Percentiles rank a stretch among this genome's conserved stretches.
These are phyloP conservation scores for Trichoderma oligosporum DNA, from an alignment of 2,329 filamentous ascomycete genomes.

Conservation along the genomic window DNA sequence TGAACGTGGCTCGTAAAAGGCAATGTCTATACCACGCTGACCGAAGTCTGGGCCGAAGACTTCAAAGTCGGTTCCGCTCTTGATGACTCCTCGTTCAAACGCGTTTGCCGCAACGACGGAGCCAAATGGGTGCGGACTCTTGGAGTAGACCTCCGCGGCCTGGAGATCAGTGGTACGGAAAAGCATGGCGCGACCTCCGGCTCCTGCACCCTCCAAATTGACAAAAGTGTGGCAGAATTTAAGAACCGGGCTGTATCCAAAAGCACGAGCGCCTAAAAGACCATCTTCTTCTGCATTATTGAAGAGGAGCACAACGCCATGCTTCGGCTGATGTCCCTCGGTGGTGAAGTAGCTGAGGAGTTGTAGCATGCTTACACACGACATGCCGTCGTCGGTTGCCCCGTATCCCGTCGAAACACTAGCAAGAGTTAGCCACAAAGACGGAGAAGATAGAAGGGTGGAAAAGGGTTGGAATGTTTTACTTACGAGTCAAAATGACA, in stretches of 20 bases:
- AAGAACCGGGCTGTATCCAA: constrained; percentile 76
- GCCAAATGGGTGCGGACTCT: constrained; percentile 72
- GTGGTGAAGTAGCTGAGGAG: constrained; percentile 81
- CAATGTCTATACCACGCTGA: constrained; percentile 83
- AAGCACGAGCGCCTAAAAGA: constrained; percentile 80
- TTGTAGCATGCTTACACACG: constrained; percentile 81
- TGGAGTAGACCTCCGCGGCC: constrained; percentile 73
- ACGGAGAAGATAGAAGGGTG: no score
- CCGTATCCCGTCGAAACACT: constrained; percentile 89
- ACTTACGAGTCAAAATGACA: constrained; percentile 79
- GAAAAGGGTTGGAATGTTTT: no score
- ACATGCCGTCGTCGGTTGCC: constrained; percentile 90
- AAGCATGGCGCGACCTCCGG: constrained; percentile 79
- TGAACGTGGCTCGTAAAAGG: constrained; percentile 82
- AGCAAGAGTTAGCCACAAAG: constrained; percentile 24
- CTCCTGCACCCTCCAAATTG: constrained; percentile 92
- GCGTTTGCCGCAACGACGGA: constrained; percentile 78
- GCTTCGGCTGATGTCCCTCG: constrained; percentile 65
- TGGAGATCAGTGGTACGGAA: constrained; percentile 87
- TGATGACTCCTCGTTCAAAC: constrained; percentile 73
- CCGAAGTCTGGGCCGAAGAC: constrained; percentile 75
- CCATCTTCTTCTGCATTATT: constrained; percentile 98
- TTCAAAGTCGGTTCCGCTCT: constrained; percentile 85
- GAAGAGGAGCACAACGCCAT: constrained; percentile 77
- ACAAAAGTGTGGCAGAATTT: constrained; percentile 82